Percentiles rank a stretch among this genome's conserved stretches.
Conservation (phyloP, 768 basidiomycete species). For the Phanerodontia chrysosporium region DNA sequence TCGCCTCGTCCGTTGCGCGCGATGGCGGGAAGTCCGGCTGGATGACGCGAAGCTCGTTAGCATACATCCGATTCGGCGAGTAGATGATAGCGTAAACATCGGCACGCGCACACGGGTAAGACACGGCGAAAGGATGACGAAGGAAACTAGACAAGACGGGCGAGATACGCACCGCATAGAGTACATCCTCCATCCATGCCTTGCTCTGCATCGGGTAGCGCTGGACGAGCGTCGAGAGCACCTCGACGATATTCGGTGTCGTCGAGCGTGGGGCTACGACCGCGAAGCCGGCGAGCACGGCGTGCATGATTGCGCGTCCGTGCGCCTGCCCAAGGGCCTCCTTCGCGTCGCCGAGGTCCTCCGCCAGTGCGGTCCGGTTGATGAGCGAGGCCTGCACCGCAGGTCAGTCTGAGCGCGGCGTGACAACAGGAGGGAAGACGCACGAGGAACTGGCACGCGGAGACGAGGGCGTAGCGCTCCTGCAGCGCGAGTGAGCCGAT, state of each 20-base stretch:
- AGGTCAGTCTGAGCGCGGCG: not conserved
- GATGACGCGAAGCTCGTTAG: not conserved
- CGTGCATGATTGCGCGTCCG: conserved; percentile 68
- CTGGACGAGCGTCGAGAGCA: conserved; percentile 64
- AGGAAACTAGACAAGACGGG: not conserved
- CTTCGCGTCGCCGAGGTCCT: conserved; percentile 55
- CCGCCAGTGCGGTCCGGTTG: conserved; percentile 58
- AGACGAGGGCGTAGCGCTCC: conserved; percentile 81
- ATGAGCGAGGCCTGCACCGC: conserved; percentile 56
- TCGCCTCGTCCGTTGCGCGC: conserved; percentile 70
- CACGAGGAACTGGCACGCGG: conserved; percentile 81
- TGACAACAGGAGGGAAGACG: conserved; percentile 22
- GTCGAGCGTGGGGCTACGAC: conserved; percentile 80
- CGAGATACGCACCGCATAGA: conserved; percentile 50
- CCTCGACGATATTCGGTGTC: conserved; percentile 79
- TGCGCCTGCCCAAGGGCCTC: conserved; percentile 46
- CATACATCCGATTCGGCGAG: not conserved
- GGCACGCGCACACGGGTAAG: too few species aligned
- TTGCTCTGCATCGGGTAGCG: conserved; percentile 51
- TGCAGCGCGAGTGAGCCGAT: conserved; percentile 64
- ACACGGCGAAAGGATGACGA: too few species aligned
- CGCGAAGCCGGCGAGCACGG: conserved; percentile 76
- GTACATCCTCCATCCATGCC: conserved; percentile 69
- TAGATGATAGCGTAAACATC: too few species aligned
- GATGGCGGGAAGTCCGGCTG: conserved; percentile 74